Evolutionary conservation across 495 filamentous ascomycete genomes (phyloP).

Genomic region (Echria macrotheca): DNA sequence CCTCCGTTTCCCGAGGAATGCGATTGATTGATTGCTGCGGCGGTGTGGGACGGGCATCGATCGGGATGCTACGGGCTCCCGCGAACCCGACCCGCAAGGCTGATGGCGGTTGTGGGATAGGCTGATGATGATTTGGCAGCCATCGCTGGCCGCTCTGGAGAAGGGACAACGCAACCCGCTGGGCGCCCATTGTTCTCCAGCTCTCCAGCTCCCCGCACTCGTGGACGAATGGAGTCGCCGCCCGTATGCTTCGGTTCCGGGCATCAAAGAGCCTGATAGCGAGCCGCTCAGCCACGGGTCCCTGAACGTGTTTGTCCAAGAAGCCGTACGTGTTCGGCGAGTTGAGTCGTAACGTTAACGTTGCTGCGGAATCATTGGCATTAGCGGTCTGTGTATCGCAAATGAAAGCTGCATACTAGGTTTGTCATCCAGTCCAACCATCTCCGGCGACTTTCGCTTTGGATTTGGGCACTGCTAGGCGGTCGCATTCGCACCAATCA

Average conservation of each 20-base stretch:
- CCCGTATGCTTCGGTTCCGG: neutral
- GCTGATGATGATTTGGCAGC: neutral
- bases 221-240: neutral
- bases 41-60: neutral
- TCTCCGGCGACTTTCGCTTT: neutral
- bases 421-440: neutral
- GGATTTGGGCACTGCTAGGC: neutral
- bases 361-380: neutral
- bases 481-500: neutral
- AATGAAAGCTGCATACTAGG: neutral
- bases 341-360: neutral
- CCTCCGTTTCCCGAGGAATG: constrained; percentile 1
- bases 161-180: neutral
- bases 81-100: neutral
- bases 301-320: neutral
- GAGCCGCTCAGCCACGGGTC: neutral
- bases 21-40: neutral
- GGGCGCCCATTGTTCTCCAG: neutral
- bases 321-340: neutral
- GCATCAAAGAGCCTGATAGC: neutral
- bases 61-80: neutral
- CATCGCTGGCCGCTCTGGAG: neutral
- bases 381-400: neutral
- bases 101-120: neutral
- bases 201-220: constrained; percentile 1